These are phyloP conservation scores for Citrus trifoliata DNA, from an alignment of 345 rosid species.

Conservation along the genomic window DNA sequence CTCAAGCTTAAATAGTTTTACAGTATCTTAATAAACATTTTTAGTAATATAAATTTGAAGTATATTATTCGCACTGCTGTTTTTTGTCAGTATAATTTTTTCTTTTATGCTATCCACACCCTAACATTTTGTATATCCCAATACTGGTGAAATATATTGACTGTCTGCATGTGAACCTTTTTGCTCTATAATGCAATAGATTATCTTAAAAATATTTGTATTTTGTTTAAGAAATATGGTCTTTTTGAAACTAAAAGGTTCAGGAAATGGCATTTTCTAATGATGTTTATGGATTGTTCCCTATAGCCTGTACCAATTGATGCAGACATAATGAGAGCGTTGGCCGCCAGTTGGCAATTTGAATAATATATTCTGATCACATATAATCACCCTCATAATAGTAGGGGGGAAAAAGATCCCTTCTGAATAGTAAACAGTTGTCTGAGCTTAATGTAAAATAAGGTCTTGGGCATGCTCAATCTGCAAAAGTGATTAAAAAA, in stretches of 20 bases:
- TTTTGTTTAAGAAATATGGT: not conserved
- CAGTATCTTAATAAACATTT: not conserved
- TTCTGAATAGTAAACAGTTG: not conserved
- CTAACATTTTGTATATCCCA: not conserved
- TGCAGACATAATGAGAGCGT: not conserved
- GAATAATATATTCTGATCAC: not conserved
- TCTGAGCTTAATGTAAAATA: too few relatives aligned
- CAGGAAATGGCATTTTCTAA: not conserved
- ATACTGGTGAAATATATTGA: not conserved
- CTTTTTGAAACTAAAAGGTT: not conserved
- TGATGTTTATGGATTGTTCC: not conserved
- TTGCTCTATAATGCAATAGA: not conserved
- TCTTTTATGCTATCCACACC: not conserved
- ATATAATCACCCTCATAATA: not conserved
- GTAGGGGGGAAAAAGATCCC: too few relatives aligned
- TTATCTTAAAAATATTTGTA: not conserved
- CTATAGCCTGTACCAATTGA: not conserved
- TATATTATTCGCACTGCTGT: not conserved
- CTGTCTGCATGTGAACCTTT: not conserved
- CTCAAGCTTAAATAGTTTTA: not conserved
- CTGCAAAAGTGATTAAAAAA: not conserved
- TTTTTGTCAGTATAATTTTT: not conserved
- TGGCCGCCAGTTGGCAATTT: not conserved
- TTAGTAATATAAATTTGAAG: not conserved
- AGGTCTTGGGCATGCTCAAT: not conserved